phyloP scores from a whole-genome alignment of 2,329 filamentous ascomycete genomes.

The Fusarium udum region DNA sequence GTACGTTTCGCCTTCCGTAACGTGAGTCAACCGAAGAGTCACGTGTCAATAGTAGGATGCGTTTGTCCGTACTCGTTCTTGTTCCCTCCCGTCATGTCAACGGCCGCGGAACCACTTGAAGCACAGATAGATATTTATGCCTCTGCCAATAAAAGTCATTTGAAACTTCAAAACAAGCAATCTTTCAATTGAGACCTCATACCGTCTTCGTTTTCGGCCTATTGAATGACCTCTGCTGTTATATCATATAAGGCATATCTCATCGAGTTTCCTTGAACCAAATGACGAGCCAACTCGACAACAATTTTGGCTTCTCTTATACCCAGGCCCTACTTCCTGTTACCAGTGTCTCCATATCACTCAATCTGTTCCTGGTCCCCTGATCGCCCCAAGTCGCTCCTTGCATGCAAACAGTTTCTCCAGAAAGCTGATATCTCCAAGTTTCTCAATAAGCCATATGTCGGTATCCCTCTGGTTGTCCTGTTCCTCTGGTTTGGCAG shows the following conservation, averaged over 20 bases:
- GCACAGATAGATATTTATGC: neutral
- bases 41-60: neutral
- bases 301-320: neutral
- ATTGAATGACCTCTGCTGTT: neutral
- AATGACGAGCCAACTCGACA: neutral
- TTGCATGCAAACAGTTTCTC: constrained; percentile 21
- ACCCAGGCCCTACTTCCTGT: neutral
- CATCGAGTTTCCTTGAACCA: neutral
- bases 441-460: constrained; percentile 41
- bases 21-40: neutral
- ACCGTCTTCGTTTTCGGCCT: neutral
- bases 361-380: neutral
- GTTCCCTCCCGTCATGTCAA: neutral
- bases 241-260: constrained; percentile 2
- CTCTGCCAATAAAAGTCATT: neutral
- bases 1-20: no score
- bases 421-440: constrained; percentile 40
- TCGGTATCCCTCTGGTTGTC: constrained; percentile 21
- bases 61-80: neutral
- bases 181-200: neutral
- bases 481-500: constrained; percentile 35
- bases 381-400: constrained; percentile 1
- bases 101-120: neutral
- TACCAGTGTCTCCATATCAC: neutral
- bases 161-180: neutral